Conservation (phyloP, 352 stramenopile species). For the Pythium rhizo-oryzae region DNA sequence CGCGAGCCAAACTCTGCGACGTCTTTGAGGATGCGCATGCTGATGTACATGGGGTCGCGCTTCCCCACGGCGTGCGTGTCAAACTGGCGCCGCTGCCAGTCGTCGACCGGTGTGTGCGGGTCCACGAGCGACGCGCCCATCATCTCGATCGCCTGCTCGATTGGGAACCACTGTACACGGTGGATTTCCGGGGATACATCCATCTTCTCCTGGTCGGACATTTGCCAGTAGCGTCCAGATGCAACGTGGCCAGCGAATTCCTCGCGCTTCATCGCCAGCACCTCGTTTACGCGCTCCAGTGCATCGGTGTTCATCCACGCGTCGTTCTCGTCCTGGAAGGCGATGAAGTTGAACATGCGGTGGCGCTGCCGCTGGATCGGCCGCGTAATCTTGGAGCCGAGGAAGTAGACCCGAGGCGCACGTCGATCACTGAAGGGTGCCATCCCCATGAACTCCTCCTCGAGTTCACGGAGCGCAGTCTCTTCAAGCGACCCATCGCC, state of each 20-base stretch:
- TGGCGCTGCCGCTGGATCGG: conserved; percentile 47
- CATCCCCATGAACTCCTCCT: conserved; percentile 60
- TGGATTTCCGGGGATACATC: conserved; percentile 56
- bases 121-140: conserved; percentile 37
- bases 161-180: conserved; percentile 57
- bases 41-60: conserved; percentile 62
- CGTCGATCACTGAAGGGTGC: conserved; percentile 4
- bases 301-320: conserved; percentile 40
- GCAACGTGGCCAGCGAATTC: conserved; percentile 36
- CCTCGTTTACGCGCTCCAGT: conserved; percentile 42
- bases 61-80: conserved; percentile 33
- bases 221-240: conserved; percentile 43
- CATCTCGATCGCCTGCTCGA: conserved; percentile 52
- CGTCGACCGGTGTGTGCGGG: conserved; percentile 39
- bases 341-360: conserved; percentile 73
- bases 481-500: conserved; percentile 39
- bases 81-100: conserved; percentile 48
- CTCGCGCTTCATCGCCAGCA: conserved; percentile 39
- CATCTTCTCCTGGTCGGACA: conserved; percentile 45
- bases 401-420: conserved; percentile 36
- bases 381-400: conserved; percentile 49
- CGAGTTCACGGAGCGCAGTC: conserved; percentile 49
- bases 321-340: conserved; percentile 57
- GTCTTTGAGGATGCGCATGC: conserved; percentile 44
- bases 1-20: conserved; percentile 34